phyloP scores from a whole-genome alignment of 108 stramenopile genomes.

The Schizochytrium sp. region DNA sequence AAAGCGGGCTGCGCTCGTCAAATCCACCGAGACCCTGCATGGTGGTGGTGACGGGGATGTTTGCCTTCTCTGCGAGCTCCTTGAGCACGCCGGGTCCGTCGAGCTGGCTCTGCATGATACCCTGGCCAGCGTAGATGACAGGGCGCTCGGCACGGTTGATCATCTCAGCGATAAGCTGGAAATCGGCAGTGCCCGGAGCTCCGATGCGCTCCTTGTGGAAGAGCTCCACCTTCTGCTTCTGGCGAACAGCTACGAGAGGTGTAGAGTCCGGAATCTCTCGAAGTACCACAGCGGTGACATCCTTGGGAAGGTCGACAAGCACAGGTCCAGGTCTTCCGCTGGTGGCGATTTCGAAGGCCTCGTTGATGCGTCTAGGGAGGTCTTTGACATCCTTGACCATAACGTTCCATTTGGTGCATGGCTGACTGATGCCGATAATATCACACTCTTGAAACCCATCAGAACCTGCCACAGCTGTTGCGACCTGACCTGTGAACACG shows the following conservation, averaged over 20 bases:
- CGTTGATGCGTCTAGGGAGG: conserved; percentile 87
- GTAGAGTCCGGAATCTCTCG: neutral
- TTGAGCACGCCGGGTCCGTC: conserved; percentile 83
- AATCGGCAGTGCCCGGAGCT: conserved; percentile 26
- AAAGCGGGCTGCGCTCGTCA: conserved; percentile 85
- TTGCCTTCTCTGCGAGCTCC: conserved; percentile 85
- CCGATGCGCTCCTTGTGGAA: conserved; percentile 58
- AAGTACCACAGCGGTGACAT: conserved; percentile 72
- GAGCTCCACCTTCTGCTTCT: conserved; percentile 50
- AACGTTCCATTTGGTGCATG: conserved; percentile 89
- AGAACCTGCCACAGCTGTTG: conserved; percentile 83
- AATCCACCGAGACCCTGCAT: conserved; percentile 86
- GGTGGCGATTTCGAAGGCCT: conserved; percentile 86
- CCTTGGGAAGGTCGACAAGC: conserved; percentile 90
- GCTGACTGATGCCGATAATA: conserved; percentile 85
- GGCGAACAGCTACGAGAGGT: neutral
- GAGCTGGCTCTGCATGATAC: conserved; percentile 73
- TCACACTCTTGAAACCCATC: conserved; percentile 85
- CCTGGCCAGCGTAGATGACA: conserved; percentile 89
- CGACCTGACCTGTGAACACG: conserved; percentile 88
- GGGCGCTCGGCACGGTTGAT: conserved; percentile 84
- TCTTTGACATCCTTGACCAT: conserved; percentile 88
- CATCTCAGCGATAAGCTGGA: conserved; percentile 78
- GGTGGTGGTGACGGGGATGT: conserved; percentile 89
- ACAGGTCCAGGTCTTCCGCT: conserved; percentile 93